Evolutionary conservation across 257 asterid genomes (phyloP), one percentile per base, ranked within the genome.

Genomic region (Striga asiatica): DNA sequence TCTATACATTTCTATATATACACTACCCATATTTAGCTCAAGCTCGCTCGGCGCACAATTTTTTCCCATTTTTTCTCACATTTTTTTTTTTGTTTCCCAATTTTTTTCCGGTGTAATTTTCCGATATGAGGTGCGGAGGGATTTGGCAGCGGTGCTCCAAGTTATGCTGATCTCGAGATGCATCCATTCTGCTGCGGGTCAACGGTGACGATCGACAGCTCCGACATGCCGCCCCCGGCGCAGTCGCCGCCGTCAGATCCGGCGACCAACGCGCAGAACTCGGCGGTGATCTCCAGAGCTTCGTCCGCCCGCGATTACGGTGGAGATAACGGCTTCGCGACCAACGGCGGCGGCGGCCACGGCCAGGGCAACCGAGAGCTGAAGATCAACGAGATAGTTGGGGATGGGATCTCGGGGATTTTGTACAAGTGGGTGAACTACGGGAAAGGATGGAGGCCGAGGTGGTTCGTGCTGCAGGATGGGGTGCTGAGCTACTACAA

Each of bases 391-490:
- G 96, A 86, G 3, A 82, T 86, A 14, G 91, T 89, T 0, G 95
- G 98, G 59, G 77, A 78, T 39, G 96, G 96, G 39, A 72, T 89
- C 54, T 82, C 82, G 6, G 96, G 98, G 52, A 72, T 89, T 53
- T 29, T 89, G 71, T 64, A 78, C 31, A 89, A 89, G 70, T 89
- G 98, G 98, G 98, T 89, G 66, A 89, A 89, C 76, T 89, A 86
- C 50, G 98, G 98, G n/a, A 80, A 71, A 58, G 98, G 98, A 2
- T 89, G 98, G 98, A 80, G 98, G 64, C 94, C 86, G 3, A 67
- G 98, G 74, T 89, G 98, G 96, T 83, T 89, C 48, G 94, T 86
- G 16, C 73, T 89, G 84, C 98, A 85, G 50, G 98, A 89, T 61
- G 98, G 95, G 2, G 98, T 89, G 18, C 56, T 89, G 76, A 83